phyloP scores from a whole-genome alignment of 2,329 filamentous ascomycete genomes.

The Penicillium fuscoglaucum region DNA sequence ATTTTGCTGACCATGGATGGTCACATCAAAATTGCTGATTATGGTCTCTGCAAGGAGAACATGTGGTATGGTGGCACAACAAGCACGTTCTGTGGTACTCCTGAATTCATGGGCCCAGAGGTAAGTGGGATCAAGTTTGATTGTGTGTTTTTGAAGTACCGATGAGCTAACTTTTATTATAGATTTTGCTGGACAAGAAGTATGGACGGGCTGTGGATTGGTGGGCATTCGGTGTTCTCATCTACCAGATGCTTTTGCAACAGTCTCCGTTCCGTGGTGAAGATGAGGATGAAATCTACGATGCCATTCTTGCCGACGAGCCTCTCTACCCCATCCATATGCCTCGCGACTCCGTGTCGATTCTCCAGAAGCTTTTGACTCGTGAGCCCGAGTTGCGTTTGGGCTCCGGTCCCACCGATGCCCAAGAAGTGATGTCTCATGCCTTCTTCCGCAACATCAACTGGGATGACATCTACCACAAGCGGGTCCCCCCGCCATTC shows the following conservation, averaged over 20 bases:
- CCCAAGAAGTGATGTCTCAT: constrained; percentile 98
- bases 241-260: constrained; percentile 99
- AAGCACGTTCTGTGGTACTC: constrained; percentile 98
- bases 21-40: constrained; percentile 98
- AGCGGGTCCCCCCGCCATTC: constrained; percentile 86
- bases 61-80: constrained; percentile 99
- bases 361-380: constrained; percentile 94
- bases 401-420: constrained; percentile 92
- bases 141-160: background rate
- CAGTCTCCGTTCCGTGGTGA: constrained; percentile 98
- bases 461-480: constrained; percentile 98
- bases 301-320: constrained; percentile 95
- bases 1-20: constrained; percentile 93
- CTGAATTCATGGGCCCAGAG: constrained; percentile 98
- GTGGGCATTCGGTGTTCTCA: constrained; percentile 99
- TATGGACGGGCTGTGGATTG: constrained; percentile 97
- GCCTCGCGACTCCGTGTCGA: constrained; percentile 95
- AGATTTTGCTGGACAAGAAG: constrained; percentile 97
- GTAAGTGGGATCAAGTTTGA: constrained; percentile 50
- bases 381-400: constrained; percentile 91
- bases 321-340: constrained; percentile 98
- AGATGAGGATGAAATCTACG: constrained; percentile 99
- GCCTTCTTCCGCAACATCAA: constrained; percentile 97
- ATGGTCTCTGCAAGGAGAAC: constrained; percentile 98
- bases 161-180: constrained; percentile 23